Conservation (phyloP, 2,329 filamentous ascomycete species). For the Ceratocystis lukuohia region DNA sequence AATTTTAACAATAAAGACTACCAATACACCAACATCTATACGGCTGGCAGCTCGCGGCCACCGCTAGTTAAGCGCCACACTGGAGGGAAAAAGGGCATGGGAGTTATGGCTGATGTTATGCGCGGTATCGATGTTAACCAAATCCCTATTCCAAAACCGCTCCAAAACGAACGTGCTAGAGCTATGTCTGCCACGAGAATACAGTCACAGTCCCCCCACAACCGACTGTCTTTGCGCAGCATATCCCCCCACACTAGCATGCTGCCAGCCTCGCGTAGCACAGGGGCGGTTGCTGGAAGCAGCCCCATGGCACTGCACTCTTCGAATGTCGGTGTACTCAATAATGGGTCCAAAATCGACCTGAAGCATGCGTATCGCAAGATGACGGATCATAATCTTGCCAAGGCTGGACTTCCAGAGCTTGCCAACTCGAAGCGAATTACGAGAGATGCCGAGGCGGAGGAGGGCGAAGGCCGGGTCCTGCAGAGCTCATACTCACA, state of each 20-base stretch:
- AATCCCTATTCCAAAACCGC: conserved; percentile 35
- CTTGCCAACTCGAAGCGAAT: conserved; percentile 43
- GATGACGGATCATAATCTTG: conserved; percentile 57
- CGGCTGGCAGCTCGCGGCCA: conserved; percentile 35
- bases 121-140: conserved; percentile 38
- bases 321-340: conserved; percentile 36
- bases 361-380: conserved; percentile 56
- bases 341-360: conserved; percentile 50
- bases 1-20: conserved; percentile 39
- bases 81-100: conserved; percentile 29
- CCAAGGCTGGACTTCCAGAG: conserved; percentile 46
- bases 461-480: conserved; percentile 40
- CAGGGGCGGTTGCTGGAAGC: conserved; percentile 23
- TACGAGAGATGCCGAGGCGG: conserved; percentile 26
- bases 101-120: conserved; percentile 40
- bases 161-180: conserved; percentile 27
- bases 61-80: conserved; percentile 39
- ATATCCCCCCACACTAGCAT: conserved; percentile 32
- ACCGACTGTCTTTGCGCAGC: conserved; percentile 30
- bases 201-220: conserved; percentile 42
- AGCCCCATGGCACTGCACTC: conserved; percentile 23
- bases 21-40: conserved; percentile 47
- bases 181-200: conserved; percentile 26
- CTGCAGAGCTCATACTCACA: conserved; percentile 51
- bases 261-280: conserved; percentile 23